phyloP scores from a whole-genome alignment of 768 basidiomycete genomes.

The Tylopilus intermedius region DNA sequence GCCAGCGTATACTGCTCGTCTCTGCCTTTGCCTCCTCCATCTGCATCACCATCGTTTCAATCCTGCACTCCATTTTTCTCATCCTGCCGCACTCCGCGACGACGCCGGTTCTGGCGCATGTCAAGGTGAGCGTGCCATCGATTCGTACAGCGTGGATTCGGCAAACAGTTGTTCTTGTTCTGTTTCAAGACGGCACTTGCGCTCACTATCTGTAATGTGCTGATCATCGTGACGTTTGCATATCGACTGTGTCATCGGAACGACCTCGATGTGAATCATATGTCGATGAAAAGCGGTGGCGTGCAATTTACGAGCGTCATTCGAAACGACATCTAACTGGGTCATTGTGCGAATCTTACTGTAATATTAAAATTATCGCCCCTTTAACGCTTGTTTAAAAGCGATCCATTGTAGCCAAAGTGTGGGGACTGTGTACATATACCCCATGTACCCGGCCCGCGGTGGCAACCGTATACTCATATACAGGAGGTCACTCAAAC shows the following conservation, averaged over 20 bases:
- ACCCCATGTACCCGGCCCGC: neutral
- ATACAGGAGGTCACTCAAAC: neutral
- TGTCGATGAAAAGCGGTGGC: neutral
- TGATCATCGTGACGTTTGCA: slow-evolving; percentile 5
- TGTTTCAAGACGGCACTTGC: slow-evolving; percentile 12
- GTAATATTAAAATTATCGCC: too few relatives aligned
- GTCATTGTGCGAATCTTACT: too few relatives aligned
- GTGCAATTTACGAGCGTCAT: too few relatives aligned
- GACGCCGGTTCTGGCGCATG: slow-evolving; percentile 1
- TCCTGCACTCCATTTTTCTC: slow-evolving; percentile 7
- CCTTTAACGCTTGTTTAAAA: too few relatives aligned
- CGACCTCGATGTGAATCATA: neutral
- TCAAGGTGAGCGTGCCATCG: slow-evolving; percentile 8
- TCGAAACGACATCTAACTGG: too few relatives aligned
- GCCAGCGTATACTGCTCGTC: slow-evolving; percentile 1
- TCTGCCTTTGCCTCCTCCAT: slow-evolving; percentile 13
- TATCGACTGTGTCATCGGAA: slow-evolving; percentile 6
- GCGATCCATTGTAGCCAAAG: too few relatives aligned
- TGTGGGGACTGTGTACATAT: neutral
- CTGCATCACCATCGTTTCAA: slow-evolving; percentile 9
- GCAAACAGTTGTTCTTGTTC: too few relatives aligned
- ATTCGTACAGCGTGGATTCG: too few relatives aligned
- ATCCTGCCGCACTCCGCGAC: neutral
- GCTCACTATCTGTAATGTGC: slow-evolving; percentile 9
- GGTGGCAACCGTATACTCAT: neutral